Percentiles rank a stretch among this genome's conserved stretches.
Conservation (phyloP, 257 asterid species). For the Penstemon davidsonii region DNA sequence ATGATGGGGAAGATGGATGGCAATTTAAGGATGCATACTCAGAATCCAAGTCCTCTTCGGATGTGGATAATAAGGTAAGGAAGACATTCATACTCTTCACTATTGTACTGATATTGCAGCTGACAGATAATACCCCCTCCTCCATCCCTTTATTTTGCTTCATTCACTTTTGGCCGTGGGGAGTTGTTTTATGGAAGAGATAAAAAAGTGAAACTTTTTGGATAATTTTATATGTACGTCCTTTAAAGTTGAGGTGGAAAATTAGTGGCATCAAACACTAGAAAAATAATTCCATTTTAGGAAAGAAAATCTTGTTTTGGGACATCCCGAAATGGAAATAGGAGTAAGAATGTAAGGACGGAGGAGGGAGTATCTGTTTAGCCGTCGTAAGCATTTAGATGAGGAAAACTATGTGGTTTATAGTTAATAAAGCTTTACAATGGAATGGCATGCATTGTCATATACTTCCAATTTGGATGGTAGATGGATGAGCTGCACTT, state of each 20-base stretch:
- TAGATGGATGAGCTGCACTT: neutral
- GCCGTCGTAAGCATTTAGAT: conserved; percentile 20
- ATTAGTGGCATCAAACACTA: too few relatives aligned
- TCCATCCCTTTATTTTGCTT: too few relatives aligned
- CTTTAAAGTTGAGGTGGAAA: too few relatives aligned
- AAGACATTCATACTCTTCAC: conserved; percentile 9
- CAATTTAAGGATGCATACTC: conserved; percentile 68
- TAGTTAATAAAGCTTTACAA: conserved; percentile 17
- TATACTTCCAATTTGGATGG: conserved; percentile 5
- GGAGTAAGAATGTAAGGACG: too few relatives aligned
- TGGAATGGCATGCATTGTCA: neutral
- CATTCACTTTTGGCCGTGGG: too few relatives aligned
- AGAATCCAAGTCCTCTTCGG: conserved; percentile 29
- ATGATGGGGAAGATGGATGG: conserved; percentile 62
- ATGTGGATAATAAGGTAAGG: conserved; percentile 46
- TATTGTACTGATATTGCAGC: neutral
- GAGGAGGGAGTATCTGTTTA: conserved; percentile 1
- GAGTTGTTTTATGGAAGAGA: too few relatives aligned
- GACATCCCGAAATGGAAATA: too few relatives aligned
- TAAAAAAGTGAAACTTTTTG: too few relatives aligned
- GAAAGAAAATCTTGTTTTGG: too few relatives aligned
- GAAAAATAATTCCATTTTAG: too few relatives aligned
- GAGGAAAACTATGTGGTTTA: conserved; percentile 17
- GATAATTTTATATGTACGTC: too few relatives aligned
- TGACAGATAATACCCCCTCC: neutral